Conservation (phyloP, 108 stramenopile genomes). For the Pseudonitzschia pungens region DNA sequence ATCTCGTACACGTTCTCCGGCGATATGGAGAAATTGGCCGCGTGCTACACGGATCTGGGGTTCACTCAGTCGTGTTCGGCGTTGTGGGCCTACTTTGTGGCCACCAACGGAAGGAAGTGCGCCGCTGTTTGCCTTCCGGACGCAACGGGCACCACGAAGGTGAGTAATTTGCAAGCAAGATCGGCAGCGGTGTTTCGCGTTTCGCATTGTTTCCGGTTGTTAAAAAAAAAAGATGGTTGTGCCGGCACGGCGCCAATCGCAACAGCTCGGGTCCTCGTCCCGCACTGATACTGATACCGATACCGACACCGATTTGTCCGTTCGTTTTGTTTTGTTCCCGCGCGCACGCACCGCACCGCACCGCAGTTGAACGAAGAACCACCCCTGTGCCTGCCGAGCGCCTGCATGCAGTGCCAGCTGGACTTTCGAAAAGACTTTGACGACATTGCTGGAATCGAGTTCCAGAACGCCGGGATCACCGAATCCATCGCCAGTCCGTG, state of each 20-base stretch:
- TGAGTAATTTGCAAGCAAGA: neutral
- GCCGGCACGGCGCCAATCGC: too few species aligned
- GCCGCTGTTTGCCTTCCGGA: conserved; percentile 17
- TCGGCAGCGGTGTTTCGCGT: too few species aligned
- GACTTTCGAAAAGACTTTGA: conserved; percentile 31
- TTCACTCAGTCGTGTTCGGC: conserved; percentile 24
- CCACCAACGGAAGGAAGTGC: conserved; percentile 25
- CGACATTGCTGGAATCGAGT: conserved; percentile 21
- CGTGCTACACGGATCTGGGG: conserved; percentile 21
- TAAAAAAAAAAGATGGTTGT: too few species aligned
- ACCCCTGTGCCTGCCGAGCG: conserved; percentile 22
- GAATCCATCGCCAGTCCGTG: conserved; percentile 23
- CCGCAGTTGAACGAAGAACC: conserved; percentile 17
- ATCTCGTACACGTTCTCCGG: conserved; percentile 18
- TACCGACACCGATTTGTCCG: too few species aligned
- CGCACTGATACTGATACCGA: too few species aligned
- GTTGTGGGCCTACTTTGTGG: conserved; percentile 32
- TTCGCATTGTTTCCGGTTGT: too few species aligned
- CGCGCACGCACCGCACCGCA: neutral
- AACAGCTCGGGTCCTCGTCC: too few species aligned
- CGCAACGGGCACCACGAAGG: neutral
- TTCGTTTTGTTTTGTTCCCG: too few species aligned
- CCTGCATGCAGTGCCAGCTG: conserved; percentile 18
- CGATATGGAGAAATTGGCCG: conserved; percentile 14
- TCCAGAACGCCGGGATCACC: conserved; percentile 25